Conservation (phyloP, 345 rosid genomes). For the Hevea brasiliensis region DNA sequence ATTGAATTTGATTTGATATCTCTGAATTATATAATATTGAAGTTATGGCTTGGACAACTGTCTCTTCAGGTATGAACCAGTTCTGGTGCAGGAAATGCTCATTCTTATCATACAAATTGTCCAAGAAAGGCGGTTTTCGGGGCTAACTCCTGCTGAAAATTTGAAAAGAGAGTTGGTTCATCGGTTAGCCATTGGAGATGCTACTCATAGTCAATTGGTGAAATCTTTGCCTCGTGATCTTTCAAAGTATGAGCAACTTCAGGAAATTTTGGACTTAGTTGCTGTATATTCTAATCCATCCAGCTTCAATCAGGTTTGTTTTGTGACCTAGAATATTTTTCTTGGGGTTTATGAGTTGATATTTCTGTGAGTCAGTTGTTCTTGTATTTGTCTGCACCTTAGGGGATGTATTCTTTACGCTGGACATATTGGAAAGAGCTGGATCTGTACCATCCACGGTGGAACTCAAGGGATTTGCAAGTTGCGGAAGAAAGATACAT, state of each 20-base stretch:
- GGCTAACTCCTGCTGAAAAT: conserved; percentile 65
- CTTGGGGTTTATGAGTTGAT: conserved; percentile 16
- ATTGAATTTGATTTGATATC: neutral
- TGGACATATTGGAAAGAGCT: conserved; percentile 86
- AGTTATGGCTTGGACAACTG: conserved; percentile 14
- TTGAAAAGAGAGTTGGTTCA: conserved; percentile 83
- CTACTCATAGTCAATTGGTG: conserved; percentile 87
- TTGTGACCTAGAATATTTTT: conserved; percentile 22
- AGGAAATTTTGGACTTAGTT: conserved; percentile 70
- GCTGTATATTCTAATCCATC: conserved; percentile 81
- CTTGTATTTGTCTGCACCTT: conserved; percentile 18
- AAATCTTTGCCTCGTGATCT: conserved; percentile 84
- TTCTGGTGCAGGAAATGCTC: conserved; percentile 87
- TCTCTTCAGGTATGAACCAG: conserved; percentile 76
- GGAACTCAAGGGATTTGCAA: conserved; percentile 89
- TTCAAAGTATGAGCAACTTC: conserved; percentile 70
- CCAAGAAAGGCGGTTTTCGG: conserved; percentile 91
- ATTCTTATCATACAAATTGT: conserved; percentile 76
- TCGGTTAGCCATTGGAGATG: conserved; percentile 86
- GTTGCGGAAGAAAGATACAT: conserved; percentile 90
- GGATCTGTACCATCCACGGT: conserved; percentile 90
- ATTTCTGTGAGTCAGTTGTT: neutral
- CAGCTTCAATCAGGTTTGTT: conserved; percentile 81
- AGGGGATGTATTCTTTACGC: conserved; percentile 87
- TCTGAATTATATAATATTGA: conserved; percentile 7